Percentiles rank a stretch among this genome's conserved stretches.
phyloP scores from a whole-genome alignment of 148 eudicot species.

The Gaultheria prostrata region DNA sequence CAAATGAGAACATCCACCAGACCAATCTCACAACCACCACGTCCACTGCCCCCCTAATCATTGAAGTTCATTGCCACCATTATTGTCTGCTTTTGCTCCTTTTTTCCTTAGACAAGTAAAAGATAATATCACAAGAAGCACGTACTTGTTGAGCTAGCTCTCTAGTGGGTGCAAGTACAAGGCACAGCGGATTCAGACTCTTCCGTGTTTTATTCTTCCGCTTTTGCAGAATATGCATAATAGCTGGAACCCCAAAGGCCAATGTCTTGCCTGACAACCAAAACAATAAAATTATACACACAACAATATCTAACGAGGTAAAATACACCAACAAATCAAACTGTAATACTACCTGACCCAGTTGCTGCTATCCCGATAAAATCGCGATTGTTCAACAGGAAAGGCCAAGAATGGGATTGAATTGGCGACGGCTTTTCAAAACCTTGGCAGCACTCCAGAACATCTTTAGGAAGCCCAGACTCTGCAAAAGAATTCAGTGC shows the following conservation, averaged over 20 bases:
- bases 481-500: conserved; percentile 59
- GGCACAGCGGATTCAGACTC: conserved; percentile 71
- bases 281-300: not conserved
- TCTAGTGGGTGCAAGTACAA: conserved; percentile 90
- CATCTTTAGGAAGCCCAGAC: conserved; percentile 55
- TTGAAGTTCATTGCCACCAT: not conserved
- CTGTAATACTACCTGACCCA: conserved; percentile 68
- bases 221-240: conserved; percentile 69
- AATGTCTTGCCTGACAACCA: conserved; percentile 76
- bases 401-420: conserved; percentile 96
- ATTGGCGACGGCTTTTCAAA: conserved; percentile 90
- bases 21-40: not conserved
- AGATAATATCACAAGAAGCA: not conserved
- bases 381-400: conserved; percentile 71
- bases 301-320: not conserved
- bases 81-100: not conserved
- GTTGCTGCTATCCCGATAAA: conserved; percentile 96
- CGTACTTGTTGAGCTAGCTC: conserved; percentile 98
- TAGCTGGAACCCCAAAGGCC: conserved; percentile 96
- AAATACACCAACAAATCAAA: not conserved
- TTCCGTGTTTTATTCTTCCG: conserved; percentile 45
- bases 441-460: conserved; percentile 56
- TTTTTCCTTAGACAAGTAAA: not conserved
- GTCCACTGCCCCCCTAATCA: not conserved
- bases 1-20: not conserved